These are phyloP conservation scores for Karstenula rhodostoma DNA, from an alignment of 2,329 filamentous ascomycete genomes.

Conservation along the genomic window DNA sequence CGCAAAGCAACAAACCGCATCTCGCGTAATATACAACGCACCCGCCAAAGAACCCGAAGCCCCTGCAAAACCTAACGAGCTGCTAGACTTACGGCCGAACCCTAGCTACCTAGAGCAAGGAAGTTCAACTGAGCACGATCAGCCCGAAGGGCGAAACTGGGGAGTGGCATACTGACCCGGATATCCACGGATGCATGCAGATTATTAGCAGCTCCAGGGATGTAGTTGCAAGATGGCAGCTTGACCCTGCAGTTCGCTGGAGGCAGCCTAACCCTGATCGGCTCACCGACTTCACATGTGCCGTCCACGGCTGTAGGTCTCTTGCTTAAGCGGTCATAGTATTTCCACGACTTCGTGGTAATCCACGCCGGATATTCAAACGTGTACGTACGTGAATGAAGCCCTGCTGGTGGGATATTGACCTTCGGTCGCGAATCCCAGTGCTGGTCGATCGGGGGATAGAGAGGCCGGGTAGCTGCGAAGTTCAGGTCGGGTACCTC, in stretches of 20 bases:
- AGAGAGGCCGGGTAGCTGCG: background rate
- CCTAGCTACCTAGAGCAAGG: too few species aligned
- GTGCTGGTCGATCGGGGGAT: background rate
- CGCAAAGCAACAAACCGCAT: too few species aligned
- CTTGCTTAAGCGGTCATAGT: background rate
- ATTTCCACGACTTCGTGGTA: background rate
- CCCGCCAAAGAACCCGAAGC: too few species aligned
- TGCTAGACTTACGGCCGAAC: too few species aligned
- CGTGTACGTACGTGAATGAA: background rate
- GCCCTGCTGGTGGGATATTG: background rate
- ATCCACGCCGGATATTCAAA: background rate
- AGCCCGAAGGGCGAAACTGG: background rate
- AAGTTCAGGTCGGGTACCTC: background rate
- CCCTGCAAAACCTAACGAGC: too few species aligned
- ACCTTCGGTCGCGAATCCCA: background rate
- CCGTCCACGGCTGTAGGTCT: background rate
- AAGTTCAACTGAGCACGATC: background rate
- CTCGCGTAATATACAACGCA: too few species aligned
- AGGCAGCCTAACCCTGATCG: background rate
- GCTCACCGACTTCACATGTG: background rate
- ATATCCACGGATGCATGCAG: too few species aligned
- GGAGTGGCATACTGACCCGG: background rate
- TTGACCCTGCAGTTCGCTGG: too few species aligned
- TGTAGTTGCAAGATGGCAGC: too few species aligned
- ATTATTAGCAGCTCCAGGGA: background rate